Conservation (phyloP, 2,329 filamentous ascomycete genomes). For the Neonectria neomacrospora region DNA sequence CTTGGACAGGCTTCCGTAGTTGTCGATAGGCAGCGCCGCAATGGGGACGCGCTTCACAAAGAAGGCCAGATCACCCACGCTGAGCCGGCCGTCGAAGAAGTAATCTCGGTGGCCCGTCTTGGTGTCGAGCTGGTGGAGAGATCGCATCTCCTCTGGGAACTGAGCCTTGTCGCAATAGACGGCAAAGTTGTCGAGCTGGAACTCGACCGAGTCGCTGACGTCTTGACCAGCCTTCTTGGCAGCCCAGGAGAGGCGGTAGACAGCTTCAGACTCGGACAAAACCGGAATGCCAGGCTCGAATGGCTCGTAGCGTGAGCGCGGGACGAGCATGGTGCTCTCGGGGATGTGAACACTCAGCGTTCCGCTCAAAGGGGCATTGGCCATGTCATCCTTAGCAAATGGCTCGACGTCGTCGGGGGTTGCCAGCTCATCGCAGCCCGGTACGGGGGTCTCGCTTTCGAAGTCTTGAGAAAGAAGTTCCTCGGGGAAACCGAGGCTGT, state of each 20-base stretch:
- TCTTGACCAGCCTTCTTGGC: constrained; percentile 28
- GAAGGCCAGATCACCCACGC: constrained; percentile 51
- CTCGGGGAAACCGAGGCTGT: constrained; percentile 10
- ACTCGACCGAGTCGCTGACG: constrained; percentile 55
- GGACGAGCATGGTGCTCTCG: constrained; percentile 41
- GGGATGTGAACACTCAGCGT: constrained; percentile 44
- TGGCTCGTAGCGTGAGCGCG: constrained; percentile 47
- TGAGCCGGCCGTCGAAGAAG: constrained; percentile 71
- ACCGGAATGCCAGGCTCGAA: constrained; percentile 44
- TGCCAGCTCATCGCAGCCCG: neutral
- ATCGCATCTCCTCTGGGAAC: constrained; percentile 62
- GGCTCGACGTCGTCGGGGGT: constrained; percentile 13
- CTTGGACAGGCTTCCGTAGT: constrained; percentile 64
- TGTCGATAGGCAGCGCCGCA: constrained; percentile 69
- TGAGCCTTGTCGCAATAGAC: constrained; percentile 59
- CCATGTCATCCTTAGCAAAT: neutral
- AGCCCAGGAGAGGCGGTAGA: constrained; percentile 20
- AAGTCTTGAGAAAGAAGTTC: constrained; percentile 11
- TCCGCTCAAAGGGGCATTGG: constrained; percentile 3
- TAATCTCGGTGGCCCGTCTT: constrained; percentile 50
- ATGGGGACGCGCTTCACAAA: constrained; percentile 70
- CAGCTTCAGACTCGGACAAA: constrained; percentile 38
- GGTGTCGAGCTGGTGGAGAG: constrained; percentile 63
- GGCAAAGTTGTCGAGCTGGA: constrained; percentile 67
- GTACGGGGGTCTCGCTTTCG: neutral